These are phyloP conservation scores for Botryobasidium botryosum DNA, from an alignment of 768 basidiomycete genomes.

Conservation along the genomic window DNA sequence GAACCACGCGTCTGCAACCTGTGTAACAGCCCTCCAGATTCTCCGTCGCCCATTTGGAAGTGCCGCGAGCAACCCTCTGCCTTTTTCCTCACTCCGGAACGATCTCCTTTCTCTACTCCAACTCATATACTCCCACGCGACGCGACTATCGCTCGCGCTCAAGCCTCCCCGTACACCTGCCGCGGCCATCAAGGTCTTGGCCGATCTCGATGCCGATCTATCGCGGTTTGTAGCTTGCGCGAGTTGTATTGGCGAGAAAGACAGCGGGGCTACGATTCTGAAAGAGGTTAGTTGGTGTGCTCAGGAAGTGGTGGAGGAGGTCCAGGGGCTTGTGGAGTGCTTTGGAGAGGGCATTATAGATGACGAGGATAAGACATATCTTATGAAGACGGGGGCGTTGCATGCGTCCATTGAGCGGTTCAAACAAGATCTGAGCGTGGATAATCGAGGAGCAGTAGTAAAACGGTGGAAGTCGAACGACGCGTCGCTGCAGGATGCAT, in stretches of 20 bases:
- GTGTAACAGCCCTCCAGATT: too few relatives aligned
- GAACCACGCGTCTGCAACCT: too few relatives aligned
- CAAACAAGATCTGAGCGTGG: conserved; percentile 4
- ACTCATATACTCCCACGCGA: conserved; percentile 8
- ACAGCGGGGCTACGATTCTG: conserved; percentile 3
- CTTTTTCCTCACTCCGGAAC: too few relatives aligned
- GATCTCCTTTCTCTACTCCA: conserved; percentile 10
- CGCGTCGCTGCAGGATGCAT: conserved; percentile 9
- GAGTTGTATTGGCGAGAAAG: not conserved
- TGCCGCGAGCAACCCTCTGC: too few relatives aligned
- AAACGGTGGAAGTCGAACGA: conserved; percentile 7
- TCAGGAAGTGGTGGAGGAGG: conserved; percentile 9
- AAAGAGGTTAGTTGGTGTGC: conserved; percentile 11
- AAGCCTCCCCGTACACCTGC: conserved; percentile 9
- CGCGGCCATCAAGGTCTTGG: conserved; percentile 6
- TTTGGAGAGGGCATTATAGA: not conserved
- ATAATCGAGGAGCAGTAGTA: conserved; percentile 8
- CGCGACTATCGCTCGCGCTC: conserved; percentile 9
- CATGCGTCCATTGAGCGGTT: conserved; percentile 8
- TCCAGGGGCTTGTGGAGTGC: conserved; percentile 3
- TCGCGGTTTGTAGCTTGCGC: conserved; percentile 6
- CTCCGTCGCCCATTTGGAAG: too few relatives aligned
- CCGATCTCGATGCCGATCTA: conserved; percentile 7
- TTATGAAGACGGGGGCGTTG: conserved; percentile 5
- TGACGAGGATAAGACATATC: conserved; percentile 9